Evolutionary conservation across 768 basidiomycete genomes (phyloP).

Genomic region (Boletus subcaerulescens): DNA sequence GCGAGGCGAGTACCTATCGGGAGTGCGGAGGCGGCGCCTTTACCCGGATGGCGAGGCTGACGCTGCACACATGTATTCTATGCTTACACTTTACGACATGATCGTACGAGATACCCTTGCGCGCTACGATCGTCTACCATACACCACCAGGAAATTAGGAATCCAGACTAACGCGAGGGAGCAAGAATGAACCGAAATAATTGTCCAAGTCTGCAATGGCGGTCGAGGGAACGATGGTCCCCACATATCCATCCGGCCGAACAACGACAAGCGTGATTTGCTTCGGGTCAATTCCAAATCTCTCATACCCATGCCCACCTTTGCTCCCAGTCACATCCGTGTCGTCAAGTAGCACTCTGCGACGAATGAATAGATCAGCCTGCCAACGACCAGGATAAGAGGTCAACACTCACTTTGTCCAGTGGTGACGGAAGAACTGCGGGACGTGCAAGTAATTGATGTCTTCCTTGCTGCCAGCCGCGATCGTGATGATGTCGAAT

Average conservation of each 20-base stretch:
- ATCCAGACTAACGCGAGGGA: constrained; percentile 2
- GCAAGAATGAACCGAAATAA: constrained; percentile 52
- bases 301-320: constrained; percentile 35
- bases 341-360: constrained; percentile 38
- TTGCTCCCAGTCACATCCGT: constrained; percentile 27
- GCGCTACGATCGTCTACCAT: background rate
- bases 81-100: constrained; percentile 14
- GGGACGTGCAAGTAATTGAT: constrained; percentile 37
- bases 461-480: constrained; percentile 30
- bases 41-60: constrained; percentile 50
- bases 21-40: constrained; percentile 58
- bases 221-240: constrained; percentile 31
- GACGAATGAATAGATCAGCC: background rate
- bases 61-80: constrained; percentile 6
- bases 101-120: constrained; percentile 23
- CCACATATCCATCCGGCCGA: constrained; percentile 42
- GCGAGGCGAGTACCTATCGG: constrained; percentile 66
- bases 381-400: background rate
- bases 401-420: constrained; percentile 37
- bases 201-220: constrained; percentile 34
- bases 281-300: constrained; percentile 31
- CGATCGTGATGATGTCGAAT: constrained; percentile 32
- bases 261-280: constrained; percentile 35
- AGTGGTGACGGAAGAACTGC: constrained; percentile 35
- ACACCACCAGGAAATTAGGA: background rate